Base-by-base conservation (phyloP, 306 rosid species). In the Macrotyloma uniflorum region DNA sequence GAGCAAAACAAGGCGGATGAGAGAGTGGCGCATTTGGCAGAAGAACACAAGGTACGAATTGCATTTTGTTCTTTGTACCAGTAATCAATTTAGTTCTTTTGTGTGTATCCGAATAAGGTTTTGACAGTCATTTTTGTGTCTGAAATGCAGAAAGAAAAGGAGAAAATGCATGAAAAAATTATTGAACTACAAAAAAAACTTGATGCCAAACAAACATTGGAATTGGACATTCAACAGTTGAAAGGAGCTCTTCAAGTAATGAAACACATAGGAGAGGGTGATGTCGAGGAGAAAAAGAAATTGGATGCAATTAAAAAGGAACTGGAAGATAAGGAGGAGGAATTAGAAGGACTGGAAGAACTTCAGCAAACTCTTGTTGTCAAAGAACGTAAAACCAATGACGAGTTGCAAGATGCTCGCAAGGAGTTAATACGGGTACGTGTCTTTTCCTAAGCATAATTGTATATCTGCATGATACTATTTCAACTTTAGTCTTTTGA, bases 341-440 rank as follows among this genome's bases (percentile, higher is more conserved):
- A 92, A 10, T 76, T 73, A 55, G 90, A 85, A 11, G 62, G 6
- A 32, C 35, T 69, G 43, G 77, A 66, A 72, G 67, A 11, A 2
- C 70, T 55, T 24, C 84, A 82, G 24, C 91, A 88, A 77, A 4
- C 84, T 6, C 93, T 94, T 8, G 40, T 90, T 45, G 40, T 89
- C 72, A 79, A 74, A 83, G 97, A 89, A 79, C 92, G 90, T 15
- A 83, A 79, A 72, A 86, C 85, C 57, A 94, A 94, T 70, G 97
- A 92, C 5, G 97, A 92, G 83, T 79, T 92, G 78, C 97, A 90
- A 78, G 92, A 90, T 45, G 97, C 93, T 54, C 97, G 98, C 54
- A 90, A 90, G 85, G 90, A 83, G 61, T 77, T 90, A 77, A 86
- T 89, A 33, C 38, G 4, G 4, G 98, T 90, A 88, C n/a, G 88